phyloP scores from a whole-genome alignment of 2,329 filamentous ascomycete genomes.

The Penicillium sp. region DNA sequence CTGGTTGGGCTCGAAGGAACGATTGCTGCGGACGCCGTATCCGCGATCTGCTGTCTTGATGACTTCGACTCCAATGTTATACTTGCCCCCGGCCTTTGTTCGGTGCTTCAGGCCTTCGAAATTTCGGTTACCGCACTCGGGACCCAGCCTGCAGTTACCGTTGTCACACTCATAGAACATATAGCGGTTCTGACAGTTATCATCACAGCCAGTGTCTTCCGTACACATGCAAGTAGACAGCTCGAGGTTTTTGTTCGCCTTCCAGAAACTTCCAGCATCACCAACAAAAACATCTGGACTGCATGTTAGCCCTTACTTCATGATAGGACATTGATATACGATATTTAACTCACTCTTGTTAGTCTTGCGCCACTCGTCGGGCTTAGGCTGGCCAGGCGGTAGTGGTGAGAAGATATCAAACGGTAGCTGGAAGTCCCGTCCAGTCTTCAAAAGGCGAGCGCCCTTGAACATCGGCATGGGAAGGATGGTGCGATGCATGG shows the following conservation, averaged over 20 bases:
- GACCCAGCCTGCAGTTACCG: conserved; percentile 77
- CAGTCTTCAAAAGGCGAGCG: conserved; percentile 66
- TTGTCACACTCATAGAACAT: conserved; percentile 98
- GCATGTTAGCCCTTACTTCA: conserved; percentile 30
- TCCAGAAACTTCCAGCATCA: conserved; percentile 76
- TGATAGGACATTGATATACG: background rate
- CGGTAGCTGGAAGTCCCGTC: conserved; percentile 82
- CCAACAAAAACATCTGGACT: conserved; percentile 82
- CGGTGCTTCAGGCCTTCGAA: conserved; percentile 78
- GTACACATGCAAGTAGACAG: conserved; percentile 77
- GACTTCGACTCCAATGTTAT: conserved; percentile 90
- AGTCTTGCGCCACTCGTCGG: conserved; percentile 87
- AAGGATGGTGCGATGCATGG: conserved; percentile 49
- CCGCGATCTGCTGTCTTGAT: conserved; percentile 86
- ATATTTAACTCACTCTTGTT: conserved; percentile 70
- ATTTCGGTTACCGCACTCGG: conserved; percentile 80
- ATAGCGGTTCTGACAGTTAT: conserved; percentile 88
- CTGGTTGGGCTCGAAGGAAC: conserved; percentile 81
- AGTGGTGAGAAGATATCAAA: conserved; percentile 87
- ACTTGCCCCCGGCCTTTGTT: conserved; percentile 75
- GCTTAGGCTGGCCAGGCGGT: conserved; percentile 81
- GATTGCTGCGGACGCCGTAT: conserved; percentile 86
- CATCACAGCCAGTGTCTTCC: conserved; percentile 75
- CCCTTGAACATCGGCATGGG: conserved; percentile 79
- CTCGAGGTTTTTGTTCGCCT: conserved; percentile 70